A percentile compares a stretch with the other conserved stretches of the same genome.
Conservation (phyloP, 139 green algal genomes). For the Edaphochlamys debaryana region DNA sequence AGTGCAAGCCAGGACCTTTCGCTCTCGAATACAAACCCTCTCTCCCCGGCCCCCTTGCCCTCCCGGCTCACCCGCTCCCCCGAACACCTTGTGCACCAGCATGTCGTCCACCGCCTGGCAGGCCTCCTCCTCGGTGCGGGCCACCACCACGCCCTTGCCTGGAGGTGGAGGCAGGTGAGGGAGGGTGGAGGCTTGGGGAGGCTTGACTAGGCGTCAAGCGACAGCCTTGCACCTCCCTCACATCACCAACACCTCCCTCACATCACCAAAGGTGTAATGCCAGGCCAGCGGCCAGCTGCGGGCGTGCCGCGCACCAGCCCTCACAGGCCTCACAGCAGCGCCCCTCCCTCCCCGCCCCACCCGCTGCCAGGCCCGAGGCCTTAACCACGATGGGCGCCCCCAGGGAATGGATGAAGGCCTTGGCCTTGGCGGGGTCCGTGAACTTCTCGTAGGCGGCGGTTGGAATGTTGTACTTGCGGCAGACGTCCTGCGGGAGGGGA, state of each 20-base stretch:
- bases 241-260: too few species aligned
- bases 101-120: constrained; percentile 89
- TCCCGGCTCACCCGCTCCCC: constrained; percentile 67
- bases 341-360: constrained; percentile 55
- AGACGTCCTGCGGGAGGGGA: constrained; percentile 71
- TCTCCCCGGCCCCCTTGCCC: not conserved
- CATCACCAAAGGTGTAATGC: too few species aligned
- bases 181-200: too few species aligned
- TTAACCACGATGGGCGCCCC: constrained; percentile 97
- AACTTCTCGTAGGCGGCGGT: constrained; percentile 91
- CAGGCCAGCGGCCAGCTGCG: too few species aligned
- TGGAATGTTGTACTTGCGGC: constrained; percentile 93
- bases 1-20: not conserved
- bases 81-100: constrained; percentile 84
- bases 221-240: too few species aligned
- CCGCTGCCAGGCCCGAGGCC: constrained; percentile 93
- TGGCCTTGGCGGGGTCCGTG: constrained; percentile 60
- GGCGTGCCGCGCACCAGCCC: too few species aligned
- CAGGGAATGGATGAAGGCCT: constrained; percentile 67
- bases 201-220: too few species aligned
- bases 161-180: constrained; percentile 19
- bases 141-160: constrained; percentile 93
- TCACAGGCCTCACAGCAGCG: too few species aligned
- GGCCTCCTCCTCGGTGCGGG: constrained; percentile 81
- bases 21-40: too few species aligned